Conservation (phyloP, 345 rosid species). For the Litchi chinensis region DNA sequence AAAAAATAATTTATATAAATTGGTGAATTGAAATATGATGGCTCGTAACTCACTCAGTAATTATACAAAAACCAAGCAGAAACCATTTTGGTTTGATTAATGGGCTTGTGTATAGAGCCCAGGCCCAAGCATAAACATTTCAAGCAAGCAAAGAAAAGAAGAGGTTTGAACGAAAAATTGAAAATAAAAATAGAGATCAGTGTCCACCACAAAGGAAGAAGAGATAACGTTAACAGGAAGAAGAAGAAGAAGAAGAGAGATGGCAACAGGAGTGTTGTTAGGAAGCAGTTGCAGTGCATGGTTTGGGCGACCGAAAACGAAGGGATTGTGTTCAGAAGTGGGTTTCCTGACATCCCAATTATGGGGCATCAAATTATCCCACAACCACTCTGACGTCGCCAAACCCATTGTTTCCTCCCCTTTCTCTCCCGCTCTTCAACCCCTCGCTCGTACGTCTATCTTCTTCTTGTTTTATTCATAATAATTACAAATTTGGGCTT, state of each 20-base stretch:
- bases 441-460: conserved; percentile 70
- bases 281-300: conserved; percentile 34
- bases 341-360: conserved; percentile 70
- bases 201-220: conserved; percentile 3
- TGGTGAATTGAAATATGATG: too few relatives aligned
- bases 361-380: conserved; percentile 62
- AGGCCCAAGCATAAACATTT: background rate
- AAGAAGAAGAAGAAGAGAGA: conserved; percentile 37
- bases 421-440: conserved; percentile 50
- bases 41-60: too few relatives aligned
- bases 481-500: too few relatives aligned
- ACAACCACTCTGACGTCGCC: conserved; percentile 19
- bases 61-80: too few relatives aligned
- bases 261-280: conserved; percentile 40
- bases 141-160: background rate
- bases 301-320: conserved; percentile 32
- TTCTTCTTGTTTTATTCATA: background rate
- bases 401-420: conserved; percentile 37
- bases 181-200: background rate
- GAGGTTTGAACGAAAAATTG: background rate
- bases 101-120: background rate
- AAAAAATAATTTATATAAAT: too few relatives aligned
- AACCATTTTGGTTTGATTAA: background rate
- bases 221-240: background rate
- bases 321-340: conserved; percentile 32